A percentile compares a stretch with the other conserved stretches of the same genome.
These are phyloP conservation scores for Pythium biforme DNA, from an alignment of 352 stramenopile genomes.

Conservation along the genomic window DNA sequence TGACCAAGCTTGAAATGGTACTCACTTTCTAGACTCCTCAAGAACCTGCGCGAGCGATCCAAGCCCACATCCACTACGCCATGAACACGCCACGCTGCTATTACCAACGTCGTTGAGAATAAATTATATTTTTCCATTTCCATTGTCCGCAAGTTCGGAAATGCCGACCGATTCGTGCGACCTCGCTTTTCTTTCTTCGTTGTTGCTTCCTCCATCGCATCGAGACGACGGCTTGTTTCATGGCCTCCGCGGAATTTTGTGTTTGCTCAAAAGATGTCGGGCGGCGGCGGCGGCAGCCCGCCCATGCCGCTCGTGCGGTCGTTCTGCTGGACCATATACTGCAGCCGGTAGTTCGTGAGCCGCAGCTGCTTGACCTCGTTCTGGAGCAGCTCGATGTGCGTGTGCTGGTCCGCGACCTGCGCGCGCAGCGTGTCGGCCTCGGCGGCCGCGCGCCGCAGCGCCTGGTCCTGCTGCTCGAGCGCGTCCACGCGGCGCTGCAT, in stretches of 20 bases:
- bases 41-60: neutral
- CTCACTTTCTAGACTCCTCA: neutral
- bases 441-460: conserved; percentile 43
- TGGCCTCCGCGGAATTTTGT: too few species aligned
- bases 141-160: too few species aligned
- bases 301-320: conserved; percentile 31
- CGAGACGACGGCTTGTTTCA: too few species aligned
- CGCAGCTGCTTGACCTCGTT: conserved; percentile 69
- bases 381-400: conserved; percentile 67
- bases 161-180: too few species aligned
- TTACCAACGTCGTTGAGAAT: conserved; percentile 11
- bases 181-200: neutral
- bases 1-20: too few species aligned
- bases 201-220: neutral
- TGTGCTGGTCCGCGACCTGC: conserved; percentile 55
- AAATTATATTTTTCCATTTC: conserved; percentile 29
- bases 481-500: conserved; percentile 44
- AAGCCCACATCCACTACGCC: neutral
- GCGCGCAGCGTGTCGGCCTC: conserved; percentile 44
- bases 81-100: too few species aligned
- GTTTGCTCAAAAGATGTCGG: conserved; percentile 62
- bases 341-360: conserved; percentile 64
- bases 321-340: conserved; percentile 73
- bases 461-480: conserved; percentile 53
- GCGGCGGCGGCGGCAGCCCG: conserved; percentile 51